These are phyloP conservation scores for Boletus sp. DNA, from an alignment of 768 basidiomycete genomes.

Conservation along the genomic window DNA sequence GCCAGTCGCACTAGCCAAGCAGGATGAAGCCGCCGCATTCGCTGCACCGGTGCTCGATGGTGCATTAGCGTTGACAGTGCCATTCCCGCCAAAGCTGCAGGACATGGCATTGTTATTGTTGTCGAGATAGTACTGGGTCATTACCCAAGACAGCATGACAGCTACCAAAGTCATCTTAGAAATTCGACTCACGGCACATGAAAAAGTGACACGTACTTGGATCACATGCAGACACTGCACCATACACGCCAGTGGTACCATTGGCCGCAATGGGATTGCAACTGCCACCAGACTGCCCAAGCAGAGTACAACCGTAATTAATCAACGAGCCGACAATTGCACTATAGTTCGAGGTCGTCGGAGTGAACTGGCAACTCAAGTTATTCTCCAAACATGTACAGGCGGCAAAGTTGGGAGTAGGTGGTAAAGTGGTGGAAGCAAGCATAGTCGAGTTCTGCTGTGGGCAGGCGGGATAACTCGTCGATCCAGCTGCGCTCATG, in stretches of 20 bases:
- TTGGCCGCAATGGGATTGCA: slow-evolving; percentile 73
- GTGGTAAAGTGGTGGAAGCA: slow-evolving; percentile 70
- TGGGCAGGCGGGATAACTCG: slow-evolving; percentile 62
- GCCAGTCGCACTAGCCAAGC: slow-evolving; percentile 60
- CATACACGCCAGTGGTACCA: slow-evolving; percentile 76
- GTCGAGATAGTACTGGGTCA: slow-evolving; percentile 74
- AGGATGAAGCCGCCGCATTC: slow-evolving; percentile 60
- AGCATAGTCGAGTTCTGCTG: slow-evolving; percentile 54
- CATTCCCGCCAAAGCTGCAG: slow-evolving; percentile 85
- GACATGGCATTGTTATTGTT: slow-evolving; percentile 55
- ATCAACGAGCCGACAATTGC: slow-evolving; percentile 59
- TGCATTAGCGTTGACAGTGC: slow-evolving; percentile 62
- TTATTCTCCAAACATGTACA: slow-evolving; percentile 71
- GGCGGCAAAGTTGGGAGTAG: slow-evolving; percentile 79
- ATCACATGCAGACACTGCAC: slow-evolving; percentile 72
- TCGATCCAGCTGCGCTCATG: slow-evolving; percentile 49
- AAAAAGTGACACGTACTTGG: slow-evolving; percentile 52
- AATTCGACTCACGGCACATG: background rate
- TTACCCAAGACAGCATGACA: slow-evolving; percentile 78
- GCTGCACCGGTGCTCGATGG: slow-evolving; percentile 50
- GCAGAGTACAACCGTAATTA: slow-evolving; percentile 63
- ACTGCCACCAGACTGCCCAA: slow-evolving; percentile 57
- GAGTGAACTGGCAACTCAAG: slow-evolving; percentile 74
- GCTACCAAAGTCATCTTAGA: slow-evolving; percentile 38
- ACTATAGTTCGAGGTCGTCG: slow-evolving; percentile 57